Evolutionary conservation across 2,329 filamentous ascomycete species (phyloP).

Genomic region (Tympanopsis confertula): DNA sequence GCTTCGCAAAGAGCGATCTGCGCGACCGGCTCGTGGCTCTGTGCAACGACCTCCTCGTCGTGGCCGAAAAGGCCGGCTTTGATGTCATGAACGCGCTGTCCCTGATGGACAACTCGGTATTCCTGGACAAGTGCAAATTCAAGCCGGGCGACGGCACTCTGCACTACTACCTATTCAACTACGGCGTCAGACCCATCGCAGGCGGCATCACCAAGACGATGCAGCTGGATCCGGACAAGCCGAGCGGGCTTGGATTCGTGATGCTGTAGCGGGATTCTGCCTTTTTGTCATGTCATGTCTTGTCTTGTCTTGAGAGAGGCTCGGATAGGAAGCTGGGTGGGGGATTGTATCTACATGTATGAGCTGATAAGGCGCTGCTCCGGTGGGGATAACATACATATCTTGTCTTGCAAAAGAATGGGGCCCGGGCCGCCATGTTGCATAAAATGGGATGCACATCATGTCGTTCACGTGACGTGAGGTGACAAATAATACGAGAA

Average conservation of each 20-base stretch:
- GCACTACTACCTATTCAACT: constrained; percentile 97
- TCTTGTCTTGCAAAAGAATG: too few relatives aligned
- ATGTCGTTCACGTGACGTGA: too few relatives aligned
- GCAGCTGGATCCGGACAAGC: constrained; percentile 60
- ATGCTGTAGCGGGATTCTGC: constrained; percentile 46
- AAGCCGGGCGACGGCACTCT: constrained; percentile 87
- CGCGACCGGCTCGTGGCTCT: constrained; percentile 72
- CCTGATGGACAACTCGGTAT: constrained; percentile 84
- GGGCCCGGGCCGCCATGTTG: too few relatives aligned
- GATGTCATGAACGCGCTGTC: constrained; percentile 96
- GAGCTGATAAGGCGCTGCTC: too few relatives aligned
- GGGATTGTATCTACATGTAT: too few relatives aligned
- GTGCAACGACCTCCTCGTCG: constrained; percentile 73
- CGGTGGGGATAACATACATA: too few relatives aligned
- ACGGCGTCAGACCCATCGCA: constrained; percentile 71
- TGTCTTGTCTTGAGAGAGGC: too few relatives aligned
- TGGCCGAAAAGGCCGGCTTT: constrained; percentile 74
- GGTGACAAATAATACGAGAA: too few relatives aligned
- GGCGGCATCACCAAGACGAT: constrained; percentile 78
- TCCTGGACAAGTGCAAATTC: constrained; percentile 89
- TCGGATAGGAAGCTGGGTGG: too few relatives aligned
- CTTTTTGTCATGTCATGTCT: neutral
- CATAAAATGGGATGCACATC: too few relatives aligned
- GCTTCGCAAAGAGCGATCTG: constrained; percentile 43
- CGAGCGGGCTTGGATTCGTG: constrained; percentile 82